These are phyloP conservation scores for Hylodesmum podocarpum DNA, from an alignment of 306 rosid genomes.

Conservation along the genomic window DNA sequence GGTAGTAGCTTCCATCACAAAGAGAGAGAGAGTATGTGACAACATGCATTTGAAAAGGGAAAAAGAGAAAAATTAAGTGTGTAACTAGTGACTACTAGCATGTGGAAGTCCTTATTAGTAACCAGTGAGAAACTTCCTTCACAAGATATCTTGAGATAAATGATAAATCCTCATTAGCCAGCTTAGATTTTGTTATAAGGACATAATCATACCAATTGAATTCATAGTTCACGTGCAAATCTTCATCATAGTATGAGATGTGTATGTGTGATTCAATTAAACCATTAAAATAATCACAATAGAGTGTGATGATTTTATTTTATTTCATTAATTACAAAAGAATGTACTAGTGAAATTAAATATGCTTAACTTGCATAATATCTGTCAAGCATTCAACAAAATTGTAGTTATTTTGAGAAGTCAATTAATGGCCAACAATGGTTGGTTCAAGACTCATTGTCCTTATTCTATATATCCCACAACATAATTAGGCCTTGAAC, in stretches of 20 bases:
- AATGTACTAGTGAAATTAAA: background rate
- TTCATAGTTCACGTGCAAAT: slow-evolving; percentile 7
- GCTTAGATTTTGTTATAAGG: slow-evolving; percentile 12
- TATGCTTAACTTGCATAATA: background rate
- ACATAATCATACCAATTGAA: background rate
- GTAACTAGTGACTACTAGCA: background rate
- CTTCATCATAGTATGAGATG: background rate
- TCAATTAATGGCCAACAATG: slow-evolving; percentile 22
- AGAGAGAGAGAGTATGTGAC: background rate
- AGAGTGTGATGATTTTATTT: background rate
- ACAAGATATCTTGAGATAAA: slow-evolving; percentile 13
- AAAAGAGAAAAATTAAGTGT: background rate
- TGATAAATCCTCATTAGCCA: slow-evolving; percentile 1
- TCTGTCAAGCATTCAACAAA: background rate
- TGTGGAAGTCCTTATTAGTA: slow-evolving; percentile 10
- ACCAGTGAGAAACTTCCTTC: background rate
- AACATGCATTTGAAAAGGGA: slow-evolving; percentile 16
- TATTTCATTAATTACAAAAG: background rate
- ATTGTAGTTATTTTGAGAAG: background rate
- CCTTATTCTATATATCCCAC: background rate
- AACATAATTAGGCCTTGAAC: background rate
- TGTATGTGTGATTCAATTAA: background rate
- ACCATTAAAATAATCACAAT: background rate
- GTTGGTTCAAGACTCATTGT: background rate
- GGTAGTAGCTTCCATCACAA: background rate